These are phyloP conservation scores for Juncus effusus DNA, from an alignment of 176 grass and related monocot genomes.

Conservation along the genomic window DNA sequence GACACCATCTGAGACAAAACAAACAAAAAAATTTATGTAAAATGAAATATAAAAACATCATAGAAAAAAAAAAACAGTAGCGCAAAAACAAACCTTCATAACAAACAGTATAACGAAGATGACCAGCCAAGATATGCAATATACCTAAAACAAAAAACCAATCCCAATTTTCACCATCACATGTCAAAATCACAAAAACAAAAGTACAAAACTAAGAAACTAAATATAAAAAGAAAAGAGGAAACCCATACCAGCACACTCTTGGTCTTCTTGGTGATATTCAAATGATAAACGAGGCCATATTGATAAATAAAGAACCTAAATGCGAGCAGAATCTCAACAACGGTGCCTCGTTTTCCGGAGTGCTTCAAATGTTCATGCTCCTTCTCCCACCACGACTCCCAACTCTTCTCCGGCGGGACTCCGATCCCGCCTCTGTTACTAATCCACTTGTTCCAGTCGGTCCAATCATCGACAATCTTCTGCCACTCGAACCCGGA, in stretches of 20 bases:
- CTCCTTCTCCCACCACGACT: constrained; percentile 98
- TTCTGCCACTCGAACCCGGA: constrained; percentile 99
- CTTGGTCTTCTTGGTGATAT: constrained; percentile 58
- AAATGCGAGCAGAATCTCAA: constrained; percentile 77
- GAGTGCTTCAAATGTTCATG: constrained; percentile 82
- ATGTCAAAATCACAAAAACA: background rate
- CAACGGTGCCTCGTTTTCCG: constrained; percentile 74
- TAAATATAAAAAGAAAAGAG: constrained; percentile 4
- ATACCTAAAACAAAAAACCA: constrained; percentile 52
- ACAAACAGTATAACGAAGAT: constrained; percentile 72
- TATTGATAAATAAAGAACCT: constrained; percentile 98
- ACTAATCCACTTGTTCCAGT: constrained; percentile 98
- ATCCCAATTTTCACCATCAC: constrained; percentile 4
- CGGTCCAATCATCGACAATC: constrained; percentile 95
- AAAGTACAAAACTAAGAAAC: background rate
- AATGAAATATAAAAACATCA: constrained; percentile 5
- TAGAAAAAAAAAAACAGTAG: background rate
- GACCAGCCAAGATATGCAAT: constrained; percentile 83
- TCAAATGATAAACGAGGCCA: constrained; percentile 94
- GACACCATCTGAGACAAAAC: constrained; percentile 63
- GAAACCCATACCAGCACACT: constrained; percentile 75
- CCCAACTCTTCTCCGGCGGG: constrained; percentile 78
- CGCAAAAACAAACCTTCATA: constrained; percentile 58
- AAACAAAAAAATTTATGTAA: constrained; percentile 18
- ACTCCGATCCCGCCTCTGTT: constrained; percentile 94